These are phyloP conservation scores for Claviceps spartinae DNA, from an alignment of 2,329 filamentous ascomycete genomes.

Conservation along the genomic window DNA sequence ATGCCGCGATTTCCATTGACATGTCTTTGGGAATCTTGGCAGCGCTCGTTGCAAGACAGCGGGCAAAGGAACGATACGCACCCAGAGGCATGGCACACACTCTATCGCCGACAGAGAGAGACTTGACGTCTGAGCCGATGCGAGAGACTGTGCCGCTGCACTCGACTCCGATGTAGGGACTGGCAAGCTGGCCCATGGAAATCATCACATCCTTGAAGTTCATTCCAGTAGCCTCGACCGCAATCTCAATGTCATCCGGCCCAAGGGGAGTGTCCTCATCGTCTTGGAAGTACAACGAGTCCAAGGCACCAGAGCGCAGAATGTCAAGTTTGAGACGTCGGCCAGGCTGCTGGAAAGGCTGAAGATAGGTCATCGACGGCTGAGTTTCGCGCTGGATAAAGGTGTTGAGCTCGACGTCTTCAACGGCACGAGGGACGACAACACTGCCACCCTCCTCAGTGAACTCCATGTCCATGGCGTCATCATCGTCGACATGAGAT, in stretches of 20 bases:
- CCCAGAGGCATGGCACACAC: slow-evolving; percentile 41
- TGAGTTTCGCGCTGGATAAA: slow-evolving; percentile 15
- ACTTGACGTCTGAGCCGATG: slow-evolving; percentile 47
- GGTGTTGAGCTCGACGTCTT: slow-evolving; percentile 14
- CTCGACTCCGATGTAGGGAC: slow-evolving; percentile 25
- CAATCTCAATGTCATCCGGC: slow-evolving; percentile 27
- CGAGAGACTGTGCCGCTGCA: slow-evolving; percentile 25
- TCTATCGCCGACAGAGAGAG: slow-evolving; percentile 56
- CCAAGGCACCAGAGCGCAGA: slow-evolving; percentile 23
- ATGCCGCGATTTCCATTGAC: slow-evolving; percentile 24
- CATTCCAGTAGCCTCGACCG: slow-evolving; percentile 28
- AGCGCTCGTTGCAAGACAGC: slow-evolving; percentile 19
- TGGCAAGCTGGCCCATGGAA: slow-evolving; percentile 24
- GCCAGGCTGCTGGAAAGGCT: slow-evolving; percentile 24
- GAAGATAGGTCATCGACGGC: slow-evolving; percentile 14
- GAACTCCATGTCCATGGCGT: slow-evolving; percentile 17
- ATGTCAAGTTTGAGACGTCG: slow-evolving; percentile 25
- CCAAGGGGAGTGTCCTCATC: slow-evolving; percentile 15
- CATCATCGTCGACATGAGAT: not conserved
- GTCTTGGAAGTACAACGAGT: slow-evolving; percentile 28
- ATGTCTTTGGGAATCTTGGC: slow-evolving; percentile 25
- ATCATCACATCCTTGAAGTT: slow-evolving; percentile 34
- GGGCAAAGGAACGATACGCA: slow-evolving; percentile 20
- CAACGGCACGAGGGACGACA: slow-evolving; percentile 16
- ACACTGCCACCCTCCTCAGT: slow-evolving; percentile 15